A percentile compares a stretch with the other conserved stretches of the same genome.
These are phyloP conservation scores for Populus tomentosa DNA, from an alignment of 441 rosid species.

Conservation along the genomic window DNA sequence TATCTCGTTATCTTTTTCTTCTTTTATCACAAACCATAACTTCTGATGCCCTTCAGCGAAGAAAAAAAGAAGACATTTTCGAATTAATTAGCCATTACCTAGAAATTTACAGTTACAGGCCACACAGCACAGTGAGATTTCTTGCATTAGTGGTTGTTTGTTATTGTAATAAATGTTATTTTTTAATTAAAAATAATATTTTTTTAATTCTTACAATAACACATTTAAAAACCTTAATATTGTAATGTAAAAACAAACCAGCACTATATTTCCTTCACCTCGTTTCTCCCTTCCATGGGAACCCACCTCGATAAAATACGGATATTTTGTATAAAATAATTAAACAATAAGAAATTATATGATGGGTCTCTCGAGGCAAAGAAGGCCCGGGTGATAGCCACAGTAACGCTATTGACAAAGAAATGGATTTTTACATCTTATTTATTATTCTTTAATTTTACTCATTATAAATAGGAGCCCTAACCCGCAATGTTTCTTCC, in stretches of 20 bases:
- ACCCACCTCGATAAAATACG: slow-evolving; percentile 19
- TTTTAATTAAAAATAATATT: too few species aligned
- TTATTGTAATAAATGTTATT: too few species aligned
- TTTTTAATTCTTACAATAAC: too few species aligned
- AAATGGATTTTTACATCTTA: slow-evolving; percentile 10
- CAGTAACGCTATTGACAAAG: slow-evolving; percentile 11
- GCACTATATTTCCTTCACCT: too few species aligned
- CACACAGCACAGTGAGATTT: slow-evolving; percentile 34
- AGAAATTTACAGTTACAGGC: slow-evolving; percentile 22
- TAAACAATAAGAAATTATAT: neutral
- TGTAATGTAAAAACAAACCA: neutral
- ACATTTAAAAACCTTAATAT: too few species aligned
- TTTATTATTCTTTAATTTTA: neutral
- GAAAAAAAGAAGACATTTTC: neutral
- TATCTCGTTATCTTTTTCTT: neutral
- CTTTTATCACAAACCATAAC: neutral
- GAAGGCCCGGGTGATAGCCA: slow-evolving; percentile 62
- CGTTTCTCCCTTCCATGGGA: too few species aligned
- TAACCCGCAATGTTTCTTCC: slow-evolving; percentile 2
- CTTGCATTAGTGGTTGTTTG: slow-evolving; percentile 23
- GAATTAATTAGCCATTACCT: neutral
- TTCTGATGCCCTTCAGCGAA: too few species aligned
- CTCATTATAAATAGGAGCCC: slow-evolving; percentile 48
- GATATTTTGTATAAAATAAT: neutral
- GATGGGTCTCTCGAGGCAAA: slow-evolving; percentile 49